A percentile compares a stretch with the other conserved stretches of the same genome.
phyloP scores from a whole-genome alignment of 257 asterid species.

The Vinca minor region DNA sequence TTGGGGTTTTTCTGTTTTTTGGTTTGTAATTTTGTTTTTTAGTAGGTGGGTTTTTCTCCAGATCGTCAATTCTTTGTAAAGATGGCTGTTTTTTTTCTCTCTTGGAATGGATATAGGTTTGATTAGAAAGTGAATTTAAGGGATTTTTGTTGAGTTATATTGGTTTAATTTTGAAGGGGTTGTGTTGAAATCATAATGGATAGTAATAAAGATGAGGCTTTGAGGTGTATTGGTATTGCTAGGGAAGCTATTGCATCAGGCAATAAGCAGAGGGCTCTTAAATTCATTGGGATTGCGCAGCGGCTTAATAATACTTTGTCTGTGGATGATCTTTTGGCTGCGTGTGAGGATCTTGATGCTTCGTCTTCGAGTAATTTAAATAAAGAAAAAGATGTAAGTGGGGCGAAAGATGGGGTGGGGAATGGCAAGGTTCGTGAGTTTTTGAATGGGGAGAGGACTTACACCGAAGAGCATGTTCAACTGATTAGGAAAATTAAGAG shows the following conservation, averaged over 20 bases:
- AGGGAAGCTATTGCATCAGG: slow-evolving; percentile 39
- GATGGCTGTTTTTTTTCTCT: neutral
- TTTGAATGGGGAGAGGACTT: slow-evolving; percentile 51
- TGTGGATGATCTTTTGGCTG: slow-evolving; percentile 35
- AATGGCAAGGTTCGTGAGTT: slow-evolving; percentile 19
- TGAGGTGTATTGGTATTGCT: slow-evolving; percentile 40
- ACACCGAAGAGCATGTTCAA: slow-evolving; percentile 71
- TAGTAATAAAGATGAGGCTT: slow-evolving; percentile 42
- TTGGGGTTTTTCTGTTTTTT: neutral
- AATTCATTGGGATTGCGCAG: slow-evolving; percentile 34
- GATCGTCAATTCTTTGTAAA: neutral
- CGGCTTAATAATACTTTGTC: slow-evolving; percentile 32
- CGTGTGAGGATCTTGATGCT: slow-evolving; percentile 33
- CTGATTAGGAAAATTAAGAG: slow-evolving; percentile 67
- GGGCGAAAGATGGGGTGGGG: slow-evolving; percentile 6
- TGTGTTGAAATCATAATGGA: slow-evolving; percentile 34
- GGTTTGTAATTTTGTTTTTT: neutral
- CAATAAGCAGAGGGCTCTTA: slow-evolving; percentile 36
- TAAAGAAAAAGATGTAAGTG: slow-evolving; percentile 10
- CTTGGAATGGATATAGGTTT: slow-evolving; percentile 1
- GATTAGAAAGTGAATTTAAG: neutral
- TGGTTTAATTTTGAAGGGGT: slow-evolving; percentile 12
- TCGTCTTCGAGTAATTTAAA: slow-evolving; percentile 17
- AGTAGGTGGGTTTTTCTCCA: slow-evolving; percentile 5
- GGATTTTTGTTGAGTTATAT: slow-evolving; percentile 12